Evolutionary conservation across 129 eudicot species (phyloP), one percentile per base, ranked within the genome.

Genomic region (Lonicera japonica): DNA sequence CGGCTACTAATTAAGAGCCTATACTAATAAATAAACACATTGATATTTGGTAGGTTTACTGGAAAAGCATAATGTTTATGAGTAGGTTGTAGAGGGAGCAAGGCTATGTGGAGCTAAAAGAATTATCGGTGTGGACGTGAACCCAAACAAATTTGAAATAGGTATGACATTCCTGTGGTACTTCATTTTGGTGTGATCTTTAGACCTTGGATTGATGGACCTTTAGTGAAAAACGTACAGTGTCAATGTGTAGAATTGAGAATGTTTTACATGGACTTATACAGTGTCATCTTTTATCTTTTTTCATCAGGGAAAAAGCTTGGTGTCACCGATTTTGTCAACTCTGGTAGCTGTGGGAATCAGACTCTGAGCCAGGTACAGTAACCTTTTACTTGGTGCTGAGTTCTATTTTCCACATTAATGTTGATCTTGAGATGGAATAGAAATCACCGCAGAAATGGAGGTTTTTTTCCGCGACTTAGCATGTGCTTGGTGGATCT

Each of bases 321-420:
- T 72, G 99, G 99, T 45, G 71, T 94, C 20, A 88, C 99, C 60
- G 96, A 94, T 63, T 94, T 88, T 61, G 85, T 94, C 25, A 84
- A 94, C 61, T 72, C 95, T 3, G 25, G 45, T 43, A 70, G 63
- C 65, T 69, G 80, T 58, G 84, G 82, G 62, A 81, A 80, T 15
- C 82, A 85, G 76, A 41, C 92, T 70, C 74, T 82, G 21, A 85
- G 92, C 79, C 68, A 94, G 99, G 99, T 92, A 79, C 19, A 36
- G 3, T 22, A 43, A 19, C 24, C 34, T 40, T 65, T 40, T 17
- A 21, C 20, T 17, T 5, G 19, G 18, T 29, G 36, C 36, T 29
- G 36, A 29, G 36, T 29, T 29, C 36, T 29, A 6, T 29, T 29
- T 29, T n/a, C n/a, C n/a, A n/a, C n/a, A n/a, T n/a, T n/a, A n/a